Base-by-base conservation (phyloP, 2,329 filamentous ascomycete genomes). In the Penicillium sp. region DNA sequence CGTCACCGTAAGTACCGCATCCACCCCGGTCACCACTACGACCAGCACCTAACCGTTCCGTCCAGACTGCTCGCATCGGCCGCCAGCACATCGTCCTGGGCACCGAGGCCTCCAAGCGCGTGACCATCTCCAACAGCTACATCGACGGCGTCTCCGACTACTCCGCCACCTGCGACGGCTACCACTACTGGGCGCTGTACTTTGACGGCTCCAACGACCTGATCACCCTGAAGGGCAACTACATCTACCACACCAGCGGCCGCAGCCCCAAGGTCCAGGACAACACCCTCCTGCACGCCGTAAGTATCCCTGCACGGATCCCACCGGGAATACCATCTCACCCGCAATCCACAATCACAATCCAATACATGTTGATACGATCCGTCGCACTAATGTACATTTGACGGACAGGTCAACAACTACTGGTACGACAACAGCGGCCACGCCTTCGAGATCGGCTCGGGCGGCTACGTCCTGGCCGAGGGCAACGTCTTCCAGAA, bases 11-110 rank as follows among this genome's bases (percentile, higher is more conserved):
- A 10, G 36, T 31, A 16, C 6, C 16, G 11, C 20, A 13, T 7
- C 3, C 3, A n/a, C 18, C 17, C 3, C 2, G 18, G 7, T 30
- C 5, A 11, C 13, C 4, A 23, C 9, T 4, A 11, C 10, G 7
- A 11, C 10, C 25, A 7, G 3, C 2, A 16, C 8, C 28, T 36
- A 9, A 38, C 32, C 23, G 2, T 30, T n/a, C 13, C 27, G 21
- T 15, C n/a, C 17, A 76, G 63, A 77, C 75, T 34, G 77, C 76
- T 36, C 71, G 75, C 30, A 76, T 80, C 49, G 77, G 76, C 37
- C 77, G 79, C 30, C 78, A 81, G 61, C 75, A 80, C 67, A 75
- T 80, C 34, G 79, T 81, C 34, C 71, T 78, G 34, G 79, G 79
- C 44, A 74, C 71, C 56, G 55, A 59, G 3, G 71, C 76, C 35